Evolutionary conservation across 2,329 filamentous ascomycete genomes (phyloP).

Genomic region (Fusarium newnesense): DNA sequence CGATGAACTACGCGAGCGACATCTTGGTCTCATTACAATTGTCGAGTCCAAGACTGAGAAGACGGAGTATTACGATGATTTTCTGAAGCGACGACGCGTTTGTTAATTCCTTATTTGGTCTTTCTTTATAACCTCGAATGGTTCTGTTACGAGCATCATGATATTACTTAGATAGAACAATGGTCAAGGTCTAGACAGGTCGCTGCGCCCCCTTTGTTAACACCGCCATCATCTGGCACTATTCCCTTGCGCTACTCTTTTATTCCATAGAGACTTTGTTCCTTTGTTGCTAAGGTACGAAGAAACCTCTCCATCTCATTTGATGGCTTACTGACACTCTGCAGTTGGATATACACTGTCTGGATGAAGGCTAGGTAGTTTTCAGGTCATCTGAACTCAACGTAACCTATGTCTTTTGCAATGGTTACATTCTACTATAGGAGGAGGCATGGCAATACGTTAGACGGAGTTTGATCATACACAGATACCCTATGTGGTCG

Average conservation of each 20-base stretch:
- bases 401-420: background rate
- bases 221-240: background rate
- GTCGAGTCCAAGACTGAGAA: constrained; percentile 47
- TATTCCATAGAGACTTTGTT: background rate
- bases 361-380: background rate
- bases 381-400: background rate
- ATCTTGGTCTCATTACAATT: constrained; percentile 45
- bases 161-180: constrained; percentile 3
- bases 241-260: constrained; percentile 3
- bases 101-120: constrained; percentile 27
- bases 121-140: background rate
- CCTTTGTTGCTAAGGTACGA: constrained; percentile 8
- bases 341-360: constrained; percentile 20
- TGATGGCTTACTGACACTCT: background rate
- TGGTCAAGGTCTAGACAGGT: background rate
- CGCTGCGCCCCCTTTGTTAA: constrained; percentile 3
- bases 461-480: background rate
- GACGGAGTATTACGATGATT: constrained; percentile 49
- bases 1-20: constrained; percentile 40
- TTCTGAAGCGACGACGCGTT: constrained; percentile 46
- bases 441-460: background rate
- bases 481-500: background rate
- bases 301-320: background rate
- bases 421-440: background rate
- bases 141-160: background rate